Base-by-base conservation (phyloP, 805 yeast species). In the Candida chauliodis region DNA sequence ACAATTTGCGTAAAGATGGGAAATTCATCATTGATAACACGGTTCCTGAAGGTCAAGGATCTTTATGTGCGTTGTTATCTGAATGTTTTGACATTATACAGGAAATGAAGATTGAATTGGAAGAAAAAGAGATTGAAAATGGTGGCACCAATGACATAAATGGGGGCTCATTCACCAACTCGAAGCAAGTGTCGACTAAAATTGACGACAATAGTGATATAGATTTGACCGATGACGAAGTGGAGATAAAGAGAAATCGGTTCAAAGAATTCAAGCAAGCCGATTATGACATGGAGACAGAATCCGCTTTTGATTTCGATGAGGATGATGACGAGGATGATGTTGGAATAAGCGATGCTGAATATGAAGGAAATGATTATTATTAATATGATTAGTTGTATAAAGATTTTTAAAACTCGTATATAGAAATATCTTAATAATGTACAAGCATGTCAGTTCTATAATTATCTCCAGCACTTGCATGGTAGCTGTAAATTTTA, bases 21-120 rank as follows among this genome's bases (percentile, higher is more conserved):
- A 91, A 87, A 66, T 93, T 93, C 53, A 79, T 84, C 54, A 84
- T 88, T 32, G 87, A 85, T 44, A 86, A 80, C 36, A 85, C 87
- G 46, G 84, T 93, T 30, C 99, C 99, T 2, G 98, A 93, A 58
- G 99, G 99, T 9, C 99, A 93, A 62, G 99, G 97, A 5, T 79
- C 95, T n/a, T 69, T 93, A 46, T 89, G 81, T 58, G 95, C 95
- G 1, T 64, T 91, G 41, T 68, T 91, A 36, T 93, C 95, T 3
- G 97, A 90, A 57, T 91, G 98, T 59, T 93, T 88, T 58, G 99
- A 93, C 59, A 83, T 91, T 42, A 73, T 86, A 33, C 93, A 91
- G 55, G 99, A 93, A 64, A 70, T 93, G 58, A 84, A 88, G 55
- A 81, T 86, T 24, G 95, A 89, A 55, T 75, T 84, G 37, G 89